Evolutionary conservation across 2,329 filamentous ascomycete genomes (phyloP).

Genomic region (Calonectria fujianensis): DNA sequence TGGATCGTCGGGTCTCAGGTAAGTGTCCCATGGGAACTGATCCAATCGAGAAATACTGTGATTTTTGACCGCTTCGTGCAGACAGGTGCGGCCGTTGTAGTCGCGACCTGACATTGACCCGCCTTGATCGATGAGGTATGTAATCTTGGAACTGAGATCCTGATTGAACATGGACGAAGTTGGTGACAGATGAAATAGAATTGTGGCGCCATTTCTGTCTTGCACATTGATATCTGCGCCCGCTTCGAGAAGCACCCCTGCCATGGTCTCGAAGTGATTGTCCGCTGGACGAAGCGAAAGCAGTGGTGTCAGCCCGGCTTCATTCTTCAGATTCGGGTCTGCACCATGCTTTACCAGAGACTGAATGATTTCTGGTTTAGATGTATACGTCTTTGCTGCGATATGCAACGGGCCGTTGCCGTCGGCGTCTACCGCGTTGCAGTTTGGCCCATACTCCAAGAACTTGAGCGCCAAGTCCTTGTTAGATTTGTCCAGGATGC

Average conservation of each 20-base stretch:
- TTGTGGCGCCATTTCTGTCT: constrained; percentile 43
- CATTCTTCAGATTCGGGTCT: constrained; percentile 49
- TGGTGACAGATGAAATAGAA: constrained; percentile 40
- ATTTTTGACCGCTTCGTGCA: constrained; percentile 44
- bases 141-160: constrained; percentile 29
- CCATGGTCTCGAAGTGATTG: fast-evolving
- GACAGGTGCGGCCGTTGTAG: constrained; percentile 40
- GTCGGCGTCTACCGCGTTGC: constrained; percentile 40
- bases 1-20: constrained; percentile 32
- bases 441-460: constrained; percentile 46
- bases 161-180: background rate
- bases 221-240: constrained; percentile 51
- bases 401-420: constrained; percentile 52
- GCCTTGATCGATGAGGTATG: constrained; percentile 41
- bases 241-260: constrained; percentile 39
- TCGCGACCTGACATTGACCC: constrained; percentile 41
- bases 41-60: background rate
- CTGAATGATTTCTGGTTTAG: constrained; percentile 3
- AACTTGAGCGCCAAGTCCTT: constrained; percentile 19
- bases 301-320: constrained; percentile 45
- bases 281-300: constrained; percentile 1
- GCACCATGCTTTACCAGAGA: constrained; percentile 47
- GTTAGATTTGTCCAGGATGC: background rate
- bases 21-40: background rate
- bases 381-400: background rate